These are phyloP conservation scores for Eremochloa ophiuroides DNA, from an alignment of 176 grass and related monocot species.

Conservation along the genomic window DNA sequence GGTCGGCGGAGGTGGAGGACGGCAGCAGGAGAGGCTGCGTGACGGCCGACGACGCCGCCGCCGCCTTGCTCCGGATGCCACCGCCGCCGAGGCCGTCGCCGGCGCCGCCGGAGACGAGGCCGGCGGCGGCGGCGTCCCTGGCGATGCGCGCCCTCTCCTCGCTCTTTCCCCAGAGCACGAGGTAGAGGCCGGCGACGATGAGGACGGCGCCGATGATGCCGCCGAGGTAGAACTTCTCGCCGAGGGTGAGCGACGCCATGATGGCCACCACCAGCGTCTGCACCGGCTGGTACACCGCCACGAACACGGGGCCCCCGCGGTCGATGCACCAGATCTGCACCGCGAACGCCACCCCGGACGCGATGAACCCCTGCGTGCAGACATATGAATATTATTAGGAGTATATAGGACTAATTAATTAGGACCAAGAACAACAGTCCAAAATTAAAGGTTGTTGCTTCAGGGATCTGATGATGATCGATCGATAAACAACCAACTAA, in stretches of 20 bases:
- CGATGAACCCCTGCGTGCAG: constrained; percentile 77
- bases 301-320: constrained; percentile 86
- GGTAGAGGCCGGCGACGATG: constrained; percentile 81
- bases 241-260: constrained; percentile 75
- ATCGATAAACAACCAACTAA: neutral
- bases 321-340: constrained; percentile 99
- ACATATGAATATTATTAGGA: neutral
- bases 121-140: constrained; percentile 14
- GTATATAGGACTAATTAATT: too few species aligned
- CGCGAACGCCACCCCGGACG: constrained; percentile 88
- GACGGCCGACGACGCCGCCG: constrained; percentile 48
- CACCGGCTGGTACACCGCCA: constrained; percentile 96
- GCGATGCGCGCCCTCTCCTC: constrained; percentile 51
- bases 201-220: constrained; percentile 85
- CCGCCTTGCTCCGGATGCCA: constrained; percentile 20
- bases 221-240: constrained; percentile 87
- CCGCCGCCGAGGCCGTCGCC: neutral
- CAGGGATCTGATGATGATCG: neutral
- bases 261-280: constrained; percentile 95
- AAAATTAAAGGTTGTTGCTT: neutral
- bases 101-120: neutral
- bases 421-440: neutral
- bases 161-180: constrained; percentile 96
- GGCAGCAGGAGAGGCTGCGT: constrained; percentile 80
- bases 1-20: constrained; percentile 49